Conservation (phyloP, 2,329 filamentous ascomycete genomes). For the Penicillium sp. region DNA sequence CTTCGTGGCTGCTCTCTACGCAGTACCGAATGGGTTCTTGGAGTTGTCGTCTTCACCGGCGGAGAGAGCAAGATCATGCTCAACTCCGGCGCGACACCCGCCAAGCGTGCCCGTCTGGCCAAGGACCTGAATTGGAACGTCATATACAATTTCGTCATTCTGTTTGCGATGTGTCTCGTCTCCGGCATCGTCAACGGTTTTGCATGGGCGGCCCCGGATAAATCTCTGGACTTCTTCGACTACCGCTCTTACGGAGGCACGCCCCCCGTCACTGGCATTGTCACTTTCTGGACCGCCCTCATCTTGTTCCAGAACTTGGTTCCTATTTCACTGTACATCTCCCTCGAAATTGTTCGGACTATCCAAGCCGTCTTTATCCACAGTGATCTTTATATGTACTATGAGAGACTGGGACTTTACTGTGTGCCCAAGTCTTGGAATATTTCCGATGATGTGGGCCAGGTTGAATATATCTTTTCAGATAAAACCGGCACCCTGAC, state of each 20-base stretch:
- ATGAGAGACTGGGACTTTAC: slow-evolving; percentile 87
- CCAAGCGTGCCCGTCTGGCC: slow-evolving; percentile 85
- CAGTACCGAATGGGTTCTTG: slow-evolving; percentile 95
- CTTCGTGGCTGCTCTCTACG: slow-evolving; percentile 89
- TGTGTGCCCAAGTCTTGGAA: slow-evolving; percentile 99
- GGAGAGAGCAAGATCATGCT: slow-evolving; percentile 99
- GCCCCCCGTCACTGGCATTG: slow-evolving; percentile 78
- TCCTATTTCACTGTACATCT: slow-evolving; percentile 96
- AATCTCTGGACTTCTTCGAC: slow-evolving; percentile 78
- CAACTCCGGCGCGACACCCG: slow-evolving; percentile 92
- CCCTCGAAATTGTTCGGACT: slow-evolving; percentile 90
- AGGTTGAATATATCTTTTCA: slow-evolving; percentile 98
- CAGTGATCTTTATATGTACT: slow-evolving; percentile 95
- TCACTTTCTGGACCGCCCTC: slow-evolving; percentile 93
- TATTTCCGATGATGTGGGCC: slow-evolving; percentile 94
- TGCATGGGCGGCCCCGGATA: slow-evolving; percentile 71
- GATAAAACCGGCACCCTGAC: slow-evolving; percentile 90
- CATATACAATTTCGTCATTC: slow-evolving; percentile 89
- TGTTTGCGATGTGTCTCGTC: slow-evolving; percentile 84
- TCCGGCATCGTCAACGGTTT: slow-evolving; percentile 81
- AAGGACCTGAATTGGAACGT: slow-evolving; percentile 97
- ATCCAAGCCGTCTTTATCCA: slow-evolving; percentile 96
- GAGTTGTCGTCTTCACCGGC: slow-evolving; percentile 89
- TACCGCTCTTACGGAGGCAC: slow-evolving; percentile 75
- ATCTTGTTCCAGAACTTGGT: slow-evolving; percentile 99